These are phyloP conservation scores for Hanseniaspora uvarum DNA, from an alignment of 1,139 yeast genomes.

Conservation along the genomic window DNA sequence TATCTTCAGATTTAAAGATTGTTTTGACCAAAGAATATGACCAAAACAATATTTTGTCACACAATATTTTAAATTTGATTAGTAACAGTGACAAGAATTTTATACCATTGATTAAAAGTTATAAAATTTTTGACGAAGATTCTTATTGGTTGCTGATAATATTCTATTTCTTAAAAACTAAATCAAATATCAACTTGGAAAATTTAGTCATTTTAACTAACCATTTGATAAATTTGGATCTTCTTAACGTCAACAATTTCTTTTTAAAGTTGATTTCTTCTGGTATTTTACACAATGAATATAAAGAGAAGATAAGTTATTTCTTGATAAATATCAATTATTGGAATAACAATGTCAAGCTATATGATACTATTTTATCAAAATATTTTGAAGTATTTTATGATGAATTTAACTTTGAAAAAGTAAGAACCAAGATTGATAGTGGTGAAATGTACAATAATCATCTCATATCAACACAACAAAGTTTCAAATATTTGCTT, in stretches of 20 bases:
- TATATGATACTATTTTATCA: conserved; percentile 10
- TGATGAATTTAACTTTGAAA: background rate
- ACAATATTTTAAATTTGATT: background rate
- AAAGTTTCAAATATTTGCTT: background rate
- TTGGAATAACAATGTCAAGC: conserved; percentile 3
- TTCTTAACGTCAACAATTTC: conserved; percentile 10
- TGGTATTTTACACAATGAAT: conserved; percentile 8
- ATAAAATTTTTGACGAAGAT: conserved; percentile 10
- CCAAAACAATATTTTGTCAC: conserved; percentile 2
- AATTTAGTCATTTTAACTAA: conserved; percentile 8
- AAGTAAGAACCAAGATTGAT: background rate
- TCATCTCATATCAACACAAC: background rate
- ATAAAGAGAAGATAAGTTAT: background rate
- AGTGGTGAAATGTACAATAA: background rate
- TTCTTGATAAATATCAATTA: conserved; percentile 8
- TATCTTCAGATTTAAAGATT: background rate
- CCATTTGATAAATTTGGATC: background rate
- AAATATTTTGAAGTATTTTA: background rate
- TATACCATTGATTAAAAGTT: background rate
- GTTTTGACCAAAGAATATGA: conserved; percentile 3
- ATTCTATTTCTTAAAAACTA: conserved; percentile 3
- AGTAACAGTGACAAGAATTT: background rate
- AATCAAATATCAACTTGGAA: background rate
- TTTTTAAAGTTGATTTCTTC: conserved; percentile 12
- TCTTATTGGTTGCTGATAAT: conserved; percentile 9